These are phyloP conservation scores for Geotrichum armillariae DNA, from an alignment of 1,139 yeast genomes.

Conservation along the genomic window DNA sequence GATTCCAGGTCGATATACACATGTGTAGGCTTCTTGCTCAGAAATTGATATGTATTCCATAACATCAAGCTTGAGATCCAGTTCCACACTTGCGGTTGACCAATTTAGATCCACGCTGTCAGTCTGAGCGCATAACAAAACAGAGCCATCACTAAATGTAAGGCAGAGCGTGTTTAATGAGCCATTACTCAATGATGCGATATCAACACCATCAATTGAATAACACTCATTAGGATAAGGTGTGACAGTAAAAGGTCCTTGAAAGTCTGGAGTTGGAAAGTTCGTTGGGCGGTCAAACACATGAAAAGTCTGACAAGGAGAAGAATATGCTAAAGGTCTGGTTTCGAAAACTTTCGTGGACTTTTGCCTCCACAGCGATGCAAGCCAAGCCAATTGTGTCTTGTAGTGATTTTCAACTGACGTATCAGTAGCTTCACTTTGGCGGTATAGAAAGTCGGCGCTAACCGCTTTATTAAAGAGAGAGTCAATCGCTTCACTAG, in stretches of 20 bases:
- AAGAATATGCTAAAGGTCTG: conserved; percentile 21
- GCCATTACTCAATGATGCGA: conserved; percentile 36
- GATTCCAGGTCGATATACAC: conserved; percentile 3
- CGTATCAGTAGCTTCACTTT: conserved; percentile 8
- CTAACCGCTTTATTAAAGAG: conserved; percentile 47
- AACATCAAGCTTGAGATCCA: conserved; percentile 10
- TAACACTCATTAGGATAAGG: conserved; percentile 55
- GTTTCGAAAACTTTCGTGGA: conserved; percentile 27
- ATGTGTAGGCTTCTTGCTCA: neutral
- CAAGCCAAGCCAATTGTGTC: conserved; percentile 33
- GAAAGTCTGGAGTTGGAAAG: conserved; percentile 32
- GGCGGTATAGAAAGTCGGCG: conserved; percentile 29
- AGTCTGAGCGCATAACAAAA: conserved; percentile 32
- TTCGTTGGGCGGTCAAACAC: conserved; percentile 28
- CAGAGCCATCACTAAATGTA: conserved; percentile 31
- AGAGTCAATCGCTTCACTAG: conserved; percentile 38
- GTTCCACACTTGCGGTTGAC: conserved; percentile 20
- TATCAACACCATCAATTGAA: conserved; percentile 43
- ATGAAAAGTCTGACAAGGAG: conserved; percentile 25
- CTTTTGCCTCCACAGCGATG: conserved; percentile 31
- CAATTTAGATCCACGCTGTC: conserved; percentile 29
- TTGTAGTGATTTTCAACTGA: conserved; percentile 24
- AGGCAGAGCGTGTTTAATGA: conserved; percentile 25
- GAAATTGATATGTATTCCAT: conserved; percentile 15
- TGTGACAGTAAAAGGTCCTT: conserved; percentile 53